These are phyloP conservation scores for Trypanosoma platydactyli DNA, from an alignment of 208 protist genomes.

Conservation along the genomic window DNA sequence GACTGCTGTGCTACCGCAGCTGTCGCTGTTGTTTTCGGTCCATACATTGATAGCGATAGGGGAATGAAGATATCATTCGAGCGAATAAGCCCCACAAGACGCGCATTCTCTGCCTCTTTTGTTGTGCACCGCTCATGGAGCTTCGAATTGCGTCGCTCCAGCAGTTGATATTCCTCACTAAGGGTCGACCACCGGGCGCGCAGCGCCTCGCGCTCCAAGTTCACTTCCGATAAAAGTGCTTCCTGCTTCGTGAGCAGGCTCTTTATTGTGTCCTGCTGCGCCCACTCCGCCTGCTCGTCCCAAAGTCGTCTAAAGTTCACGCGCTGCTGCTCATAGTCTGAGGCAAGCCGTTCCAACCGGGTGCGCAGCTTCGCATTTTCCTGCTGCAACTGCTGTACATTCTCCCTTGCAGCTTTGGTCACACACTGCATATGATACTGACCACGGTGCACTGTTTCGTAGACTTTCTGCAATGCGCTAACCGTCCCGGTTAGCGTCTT, in stretches of 20 bases:
- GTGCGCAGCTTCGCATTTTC: slow-evolving; percentile 4
- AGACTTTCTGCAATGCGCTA: slow-evolving; percentile 15
- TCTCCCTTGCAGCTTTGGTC: not conserved
- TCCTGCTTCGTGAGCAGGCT: slow-evolving; percentile 61
- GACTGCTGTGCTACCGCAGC: not conserved
- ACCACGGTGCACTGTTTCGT: slow-evolving; percentile 13
- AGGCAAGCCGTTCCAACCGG: slow-evolving; percentile 5
- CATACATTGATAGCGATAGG: not conserved
- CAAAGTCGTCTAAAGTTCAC: slow-evolving; percentile 38
- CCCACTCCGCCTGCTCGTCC: slow-evolving; percentile 25
- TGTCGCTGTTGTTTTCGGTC: not conserved
- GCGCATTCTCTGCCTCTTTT: slow-evolving; percentile 72
- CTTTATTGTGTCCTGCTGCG: slow-evolving; percentile 43
- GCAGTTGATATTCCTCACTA: slow-evolving; percentile 59
- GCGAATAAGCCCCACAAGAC: slow-evolving; percentile 43
- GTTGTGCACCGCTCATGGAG: slow-evolving; percentile 74
- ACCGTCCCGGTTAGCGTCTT: slow-evolving; percentile 23
- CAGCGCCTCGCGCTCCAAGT: slow-evolving; percentile 59
- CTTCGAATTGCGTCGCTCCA: slow-evolving; percentile 68
- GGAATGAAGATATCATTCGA: slow-evolving; percentile 9
- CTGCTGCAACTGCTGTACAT: slow-evolving; percentile 13
- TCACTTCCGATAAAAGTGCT: slow-evolving; percentile 43
- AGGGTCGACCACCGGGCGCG: slow-evolving; percentile 47
- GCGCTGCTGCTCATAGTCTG: slow-evolving; percentile 36
- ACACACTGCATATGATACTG: not conserved